Evolutionary conservation across 805 yeast genomes (phyloP).

Genomic region (Wickerhamiella kurtzmanii): DNA sequence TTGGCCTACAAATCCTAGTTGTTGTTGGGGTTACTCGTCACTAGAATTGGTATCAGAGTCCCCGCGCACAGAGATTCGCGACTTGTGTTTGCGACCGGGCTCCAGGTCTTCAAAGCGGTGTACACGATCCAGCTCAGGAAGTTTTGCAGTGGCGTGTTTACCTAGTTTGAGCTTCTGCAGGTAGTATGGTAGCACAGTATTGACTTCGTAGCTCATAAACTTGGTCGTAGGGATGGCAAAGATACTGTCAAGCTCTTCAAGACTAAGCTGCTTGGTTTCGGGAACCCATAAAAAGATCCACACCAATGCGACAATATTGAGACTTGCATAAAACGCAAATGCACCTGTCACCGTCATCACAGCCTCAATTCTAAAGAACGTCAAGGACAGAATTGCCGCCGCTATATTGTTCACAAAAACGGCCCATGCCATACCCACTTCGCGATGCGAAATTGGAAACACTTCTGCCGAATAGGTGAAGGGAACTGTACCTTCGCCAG

Average conservation of each 20-base stretch:
- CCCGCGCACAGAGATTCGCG: not conserved
- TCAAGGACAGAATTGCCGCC: constrained; percentile 47
- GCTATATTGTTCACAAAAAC: constrained; percentile 38
- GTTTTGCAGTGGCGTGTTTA: not conserved
- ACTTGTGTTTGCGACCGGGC: not conserved
- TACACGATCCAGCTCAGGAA: not conserved
- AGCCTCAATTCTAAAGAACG: constrained; percentile 60
- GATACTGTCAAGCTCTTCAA: constrained; percentile 65
- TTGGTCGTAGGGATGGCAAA: constrained; percentile 40
- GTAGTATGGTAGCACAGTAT: constrained; percentile 9
- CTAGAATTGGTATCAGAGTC: not conserved
- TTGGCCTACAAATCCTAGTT: no score
- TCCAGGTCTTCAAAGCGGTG: not conserved
- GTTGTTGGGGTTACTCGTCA: not conserved
- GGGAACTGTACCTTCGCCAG: constrained; percentile 83
- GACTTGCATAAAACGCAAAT: constrained; percentile 80
- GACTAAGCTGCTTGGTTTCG: constrained; percentile 54
- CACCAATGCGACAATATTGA: constrained; percentile 65
- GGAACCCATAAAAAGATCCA: constrained; percentile 40
- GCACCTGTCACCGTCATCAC: constrained; percentile 73
- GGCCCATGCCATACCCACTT: constrained; percentile 18
- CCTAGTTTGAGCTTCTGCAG: not conserved
- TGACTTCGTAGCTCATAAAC: constrained; percentile 38
- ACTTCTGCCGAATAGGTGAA: constrained; percentile 76
- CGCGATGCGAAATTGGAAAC: constrained; percentile 16